These are phyloP conservation scores for Biscogniauxia mediterranea DNA, from an alignment of 2,329 filamentous ascomycete species.

Conservation along the genomic window DNA sequence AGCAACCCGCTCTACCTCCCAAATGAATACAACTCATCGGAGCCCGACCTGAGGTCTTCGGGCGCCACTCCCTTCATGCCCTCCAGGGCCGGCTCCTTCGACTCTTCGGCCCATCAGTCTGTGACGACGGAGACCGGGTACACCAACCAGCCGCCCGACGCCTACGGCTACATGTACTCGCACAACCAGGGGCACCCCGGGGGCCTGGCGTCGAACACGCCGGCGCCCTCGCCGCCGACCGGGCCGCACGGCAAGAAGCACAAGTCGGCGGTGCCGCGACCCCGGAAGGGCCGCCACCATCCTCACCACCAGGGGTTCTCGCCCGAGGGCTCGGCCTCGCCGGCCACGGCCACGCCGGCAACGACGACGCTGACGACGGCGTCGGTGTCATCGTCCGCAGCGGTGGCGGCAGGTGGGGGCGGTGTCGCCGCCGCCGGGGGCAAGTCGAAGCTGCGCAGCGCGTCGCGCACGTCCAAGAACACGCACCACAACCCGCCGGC, in stretches of 20 bases:
- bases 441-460: slow-evolving; percentile 32
- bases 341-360: slow-evolving; percentile 2
- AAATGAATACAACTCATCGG: slow-evolving; percentile 22
- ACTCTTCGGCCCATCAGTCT: slow-evolving; percentile 21
- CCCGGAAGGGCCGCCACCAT: slow-evolving; percentile 16
- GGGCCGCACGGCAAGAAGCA: slow-evolving; percentile 20
- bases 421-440: too few species aligned
- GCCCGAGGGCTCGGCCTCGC: slow-evolving; percentile 18
- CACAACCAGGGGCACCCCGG: slow-evolving; percentile 21
- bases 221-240: slow-evolving; percentile 17
- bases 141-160: slow-evolving; percentile 16
- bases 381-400: slow-evolving; percentile 18
- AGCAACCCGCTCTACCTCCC: slow-evolving; percentile 20
- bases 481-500: slow-evolving; percentile 35
- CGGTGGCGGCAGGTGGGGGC: slow-evolving; percentile 1
- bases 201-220: slow-evolving; percentile 16
- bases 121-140: slow-evolving; percentile 23
- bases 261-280: slow-evolving; percentile 17
- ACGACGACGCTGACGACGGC: slow-evolving; percentile 7
- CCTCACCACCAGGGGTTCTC: slow-evolving; percentile 15
- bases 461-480: slow-evolving; percentile 35
- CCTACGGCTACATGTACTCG: slow-evolving; percentile 27
- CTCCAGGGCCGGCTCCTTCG: slow-evolving; percentile 24
- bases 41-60: slow-evolving; percentile 25
- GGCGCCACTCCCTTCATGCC: slow-evolving; percentile 21